phyloP scores from a whole-genome alignment of 306 rosid species.

The Gynostemma pentaphyllum region DNA sequence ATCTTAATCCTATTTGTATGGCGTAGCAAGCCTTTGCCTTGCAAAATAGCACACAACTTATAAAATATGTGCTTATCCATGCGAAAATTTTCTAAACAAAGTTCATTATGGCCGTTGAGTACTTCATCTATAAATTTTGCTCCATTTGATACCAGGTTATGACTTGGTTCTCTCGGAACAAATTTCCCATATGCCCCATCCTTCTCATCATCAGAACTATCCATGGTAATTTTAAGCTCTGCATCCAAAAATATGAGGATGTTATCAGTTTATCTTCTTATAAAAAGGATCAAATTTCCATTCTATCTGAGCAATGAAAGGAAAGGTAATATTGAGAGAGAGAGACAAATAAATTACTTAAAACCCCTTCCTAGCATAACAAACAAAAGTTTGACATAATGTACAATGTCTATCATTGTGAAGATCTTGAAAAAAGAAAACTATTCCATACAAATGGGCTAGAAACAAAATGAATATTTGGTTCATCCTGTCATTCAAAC shows the following conservation, averaged over 20 bases:
- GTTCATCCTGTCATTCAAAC: too few species aligned
- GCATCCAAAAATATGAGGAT: constrained; percentile 1
- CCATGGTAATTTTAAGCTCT: constrained; percentile 34
- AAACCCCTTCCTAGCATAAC: not conserved
- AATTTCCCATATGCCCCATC: constrained; percentile 31
- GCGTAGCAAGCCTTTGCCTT: constrained; percentile 69
- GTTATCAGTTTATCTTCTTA: not conserved
- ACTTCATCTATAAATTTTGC: constrained; percentile 79
- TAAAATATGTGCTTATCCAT: constrained; percentile 76
- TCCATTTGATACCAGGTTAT: constrained; percentile 37
- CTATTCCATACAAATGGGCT: too few species aligned
- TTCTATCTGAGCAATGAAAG: not conserved
- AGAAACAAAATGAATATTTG: too few species aligned
- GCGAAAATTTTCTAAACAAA: constrained; percentile 62
- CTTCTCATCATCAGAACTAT: constrained; percentile 70
- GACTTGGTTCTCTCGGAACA: constrained; percentile 40
- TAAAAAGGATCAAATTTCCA: not conserved
- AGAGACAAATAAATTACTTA: not conserved
- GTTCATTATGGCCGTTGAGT: constrained; percentile 57
- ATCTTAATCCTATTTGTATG: constrained; percentile 85
- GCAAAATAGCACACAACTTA: constrained; percentile 77
- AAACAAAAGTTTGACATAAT: not conserved
- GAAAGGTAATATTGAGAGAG: not conserved
- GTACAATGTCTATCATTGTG: not conserved
- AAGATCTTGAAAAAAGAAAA: not conserved